Conservation (phyloP, 192 early-diverging fungal genomes). For the Podila epicladia region DNA sequence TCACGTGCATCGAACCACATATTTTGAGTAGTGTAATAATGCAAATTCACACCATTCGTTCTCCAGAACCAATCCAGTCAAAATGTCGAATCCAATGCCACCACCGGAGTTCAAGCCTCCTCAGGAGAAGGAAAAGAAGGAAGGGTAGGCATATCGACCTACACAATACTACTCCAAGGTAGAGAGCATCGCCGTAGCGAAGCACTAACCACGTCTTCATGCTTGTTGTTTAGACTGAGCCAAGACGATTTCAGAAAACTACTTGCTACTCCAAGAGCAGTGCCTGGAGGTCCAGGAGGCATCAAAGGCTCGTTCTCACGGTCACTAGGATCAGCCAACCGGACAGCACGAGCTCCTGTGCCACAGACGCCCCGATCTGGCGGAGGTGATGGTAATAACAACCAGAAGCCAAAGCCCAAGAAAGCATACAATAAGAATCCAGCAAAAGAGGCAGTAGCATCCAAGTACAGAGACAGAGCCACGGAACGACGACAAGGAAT, state of each 20-base stretch:
- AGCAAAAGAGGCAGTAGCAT: constrained; percentile 28
- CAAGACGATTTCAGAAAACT: constrained; percentile 87
- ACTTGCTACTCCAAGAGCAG: constrained; percentile 73
- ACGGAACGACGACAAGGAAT: constrained; percentile 82
- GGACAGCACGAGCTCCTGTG: constrained; percentile 19
- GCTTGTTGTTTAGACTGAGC: constrained; percentile 52
- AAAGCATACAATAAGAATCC: constrained; percentile 29
- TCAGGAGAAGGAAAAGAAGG: constrained; percentile 38
- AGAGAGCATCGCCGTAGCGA: no score
- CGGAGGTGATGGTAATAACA: constrained; percentile 11
- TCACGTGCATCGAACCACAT: no score
- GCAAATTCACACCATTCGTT: background rate
- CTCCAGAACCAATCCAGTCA: background rate
- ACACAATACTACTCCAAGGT: background rate
- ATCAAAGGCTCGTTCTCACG: constrained; percentile 55
- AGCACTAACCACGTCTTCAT: no score
- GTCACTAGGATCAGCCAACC: constrained; percentile 55
- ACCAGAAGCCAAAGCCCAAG: constrained; percentile 32
- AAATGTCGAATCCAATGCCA: constrained; percentile 50
- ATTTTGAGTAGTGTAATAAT: no score
- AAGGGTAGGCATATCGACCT: constrained; percentile 10
- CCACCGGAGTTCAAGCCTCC: constrained; percentile 43
- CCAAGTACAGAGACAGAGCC: constrained; percentile 91
- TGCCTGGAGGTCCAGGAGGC: constrained; percentile 31
- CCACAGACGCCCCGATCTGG: constrained; percentile 24